Conservation (phyloP, 257 asterid species). For the Salvia miltiorrhiza region DNA sequence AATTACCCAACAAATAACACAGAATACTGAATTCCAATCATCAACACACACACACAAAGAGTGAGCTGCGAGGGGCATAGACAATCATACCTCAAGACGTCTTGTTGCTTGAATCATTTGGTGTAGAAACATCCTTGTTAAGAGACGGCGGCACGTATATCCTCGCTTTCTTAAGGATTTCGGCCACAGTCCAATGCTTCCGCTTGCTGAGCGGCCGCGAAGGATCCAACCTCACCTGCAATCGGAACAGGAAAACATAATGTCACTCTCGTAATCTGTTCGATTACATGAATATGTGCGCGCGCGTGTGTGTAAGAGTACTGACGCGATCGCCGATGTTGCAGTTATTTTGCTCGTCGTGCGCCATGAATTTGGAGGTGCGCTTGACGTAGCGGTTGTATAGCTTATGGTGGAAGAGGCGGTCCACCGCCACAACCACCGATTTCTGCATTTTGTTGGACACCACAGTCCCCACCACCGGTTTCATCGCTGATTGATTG, state of each 20-base stretch:
- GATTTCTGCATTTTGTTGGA: conserved; percentile 94
- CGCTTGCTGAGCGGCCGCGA: conserved; percentile 87
- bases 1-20: not conserved
- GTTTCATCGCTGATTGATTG: conserved; percentile 50
- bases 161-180: conserved; percentile 74
- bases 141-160: conserved; percentile 50
- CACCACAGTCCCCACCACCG: conserved; percentile 75
- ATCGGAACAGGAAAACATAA: not conserved
- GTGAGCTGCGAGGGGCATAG: not conserved
- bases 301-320: not conserved
- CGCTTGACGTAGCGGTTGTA: conserved; percentile 87
- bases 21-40: too few relatives aligned
- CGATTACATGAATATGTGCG: not conserved
- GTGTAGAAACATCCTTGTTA: conserved; percentile 18
- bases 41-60: not conserved
- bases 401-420: conserved; percentile 72
- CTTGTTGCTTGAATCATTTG: conserved; percentile 21
- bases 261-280: not conserved
- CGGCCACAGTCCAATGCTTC: conserved; percentile 75
- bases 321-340: conserved; percentile 78
- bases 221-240: conserved; percentile 78
- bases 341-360: conserved; percentile 66
- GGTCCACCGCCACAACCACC: conserved; percentile 89
- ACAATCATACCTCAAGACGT: conserved; percentile 28
- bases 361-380: conserved; percentile 95